Conservation (phyloP, 208 protist genomes). For the Acanthamoeba healyi region DNA sequence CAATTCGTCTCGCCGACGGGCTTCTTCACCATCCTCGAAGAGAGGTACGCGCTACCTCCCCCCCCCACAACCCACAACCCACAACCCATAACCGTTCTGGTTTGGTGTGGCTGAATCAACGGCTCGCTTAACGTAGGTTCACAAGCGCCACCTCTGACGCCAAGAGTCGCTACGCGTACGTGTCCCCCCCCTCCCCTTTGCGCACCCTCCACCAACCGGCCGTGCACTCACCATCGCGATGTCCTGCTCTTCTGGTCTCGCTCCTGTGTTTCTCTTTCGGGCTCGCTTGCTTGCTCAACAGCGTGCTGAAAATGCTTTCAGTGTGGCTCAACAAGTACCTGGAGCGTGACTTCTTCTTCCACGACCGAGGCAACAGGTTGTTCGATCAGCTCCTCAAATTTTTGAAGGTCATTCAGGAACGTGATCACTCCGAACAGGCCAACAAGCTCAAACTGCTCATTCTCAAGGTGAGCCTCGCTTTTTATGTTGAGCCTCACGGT, state of each 20-base stretch:
- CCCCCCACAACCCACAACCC: neutral
- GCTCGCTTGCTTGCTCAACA: neutral
- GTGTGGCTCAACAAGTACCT: constrained; percentile 70
- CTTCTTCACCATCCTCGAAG: constrained; percentile 50
- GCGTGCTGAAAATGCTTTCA: constrained; percentile 57
- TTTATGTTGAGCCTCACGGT: too few species aligned
- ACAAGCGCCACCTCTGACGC: neutral
- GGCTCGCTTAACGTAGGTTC: neutral
- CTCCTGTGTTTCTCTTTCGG: neutral
- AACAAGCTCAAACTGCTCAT: constrained; percentile 76
- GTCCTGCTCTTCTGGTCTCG: neutral
- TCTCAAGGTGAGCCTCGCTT: constrained; percentile 47
- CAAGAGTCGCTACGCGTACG: constrained; percentile 59
- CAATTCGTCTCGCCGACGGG: constrained; percentile 70
- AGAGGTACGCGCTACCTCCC: constrained; percentile 5
- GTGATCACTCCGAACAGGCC: constrained; percentile 57
- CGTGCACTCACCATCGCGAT: neutral
- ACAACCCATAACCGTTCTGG: neutral
- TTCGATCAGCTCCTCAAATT: constrained; percentile 72
- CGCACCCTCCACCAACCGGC: neutral
- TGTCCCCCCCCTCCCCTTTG: neutral
- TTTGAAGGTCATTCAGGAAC: constrained; percentile 36
- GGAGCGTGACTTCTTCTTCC: constrained; percentile 71
- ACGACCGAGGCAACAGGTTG: constrained; percentile 45
- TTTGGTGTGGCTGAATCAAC: neutral